Percentiles rank a stretch among this genome's conserved stretches.
Conservation (phyloP, 2,329 filamentous ascomycete species). For the Parastagonospora nodorum region DNA sequence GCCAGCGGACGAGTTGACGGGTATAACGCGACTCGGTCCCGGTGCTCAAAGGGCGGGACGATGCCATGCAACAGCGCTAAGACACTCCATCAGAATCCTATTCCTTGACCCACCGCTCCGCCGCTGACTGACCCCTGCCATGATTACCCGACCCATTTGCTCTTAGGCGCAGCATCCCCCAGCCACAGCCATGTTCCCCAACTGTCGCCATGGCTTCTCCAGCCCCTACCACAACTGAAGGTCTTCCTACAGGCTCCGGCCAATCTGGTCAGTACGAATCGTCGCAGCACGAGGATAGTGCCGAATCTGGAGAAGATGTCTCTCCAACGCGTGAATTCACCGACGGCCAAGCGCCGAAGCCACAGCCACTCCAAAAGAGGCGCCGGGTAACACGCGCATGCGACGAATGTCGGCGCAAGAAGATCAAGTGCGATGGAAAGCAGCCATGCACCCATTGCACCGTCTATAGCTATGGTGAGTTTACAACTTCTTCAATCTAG, state of each 20-base stretch:
- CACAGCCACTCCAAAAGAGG: conserved; percentile 48
- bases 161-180: conserved; percentile 39
- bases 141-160: conserved; percentile 32
- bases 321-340: conserved; percentile 41
- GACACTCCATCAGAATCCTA: conserved; percentile 36
- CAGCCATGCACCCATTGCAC: conserved; percentile 83
- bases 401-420: conserved; percentile 52
- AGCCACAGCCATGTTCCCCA: conserved; percentile 37
- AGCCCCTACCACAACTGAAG: conserved; percentile 38
- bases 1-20: conserved; percentile 36
- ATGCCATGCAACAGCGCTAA: conserved; percentile 35
- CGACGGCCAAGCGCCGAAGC: conserved; percentile 41
- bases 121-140: conserved; percentile 30
- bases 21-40: conserved; percentile 30
- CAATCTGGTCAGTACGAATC: conserved; percentile 32
- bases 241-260: conserved; percentile 33
- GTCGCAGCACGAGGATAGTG: conserved; percentile 34
- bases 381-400: conserved; percentile 52
- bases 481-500: neutral
- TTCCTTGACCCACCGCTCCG: conserved; percentile 37
- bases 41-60: conserved; percentile 37
- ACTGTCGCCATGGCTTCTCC: conserved; percentile 44
- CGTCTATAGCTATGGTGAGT: conserved; percentile 92
- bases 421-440: conserved; percentile 61
- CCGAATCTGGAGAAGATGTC: conserved; percentile 37